Conservation (phyloP, 2,329 filamentous ascomycete genomes). For the Ceratocystiopsis brevicomis region DNA sequence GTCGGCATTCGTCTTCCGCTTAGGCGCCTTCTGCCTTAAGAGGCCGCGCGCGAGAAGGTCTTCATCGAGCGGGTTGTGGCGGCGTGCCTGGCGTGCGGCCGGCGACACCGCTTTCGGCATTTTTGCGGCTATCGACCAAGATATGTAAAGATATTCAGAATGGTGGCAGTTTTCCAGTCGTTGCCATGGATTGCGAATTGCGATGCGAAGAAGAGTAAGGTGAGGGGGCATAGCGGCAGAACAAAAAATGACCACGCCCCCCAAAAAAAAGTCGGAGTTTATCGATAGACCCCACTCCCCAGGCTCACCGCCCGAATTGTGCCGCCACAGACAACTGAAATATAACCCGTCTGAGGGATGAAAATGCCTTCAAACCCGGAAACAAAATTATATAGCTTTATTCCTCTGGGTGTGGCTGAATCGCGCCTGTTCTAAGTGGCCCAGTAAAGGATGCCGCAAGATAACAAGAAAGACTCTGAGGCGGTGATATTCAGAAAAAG, state of each 20-base stretch:
- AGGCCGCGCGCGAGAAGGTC: constrained; percentile 57
- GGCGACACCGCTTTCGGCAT: constrained; percentile 68
- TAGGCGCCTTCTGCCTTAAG: constrained; percentile 55
- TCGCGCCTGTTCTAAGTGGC: no score
- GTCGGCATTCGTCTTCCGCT: constrained; percentile 42
- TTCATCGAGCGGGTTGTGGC: constrained; percentile 82
- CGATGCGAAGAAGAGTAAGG: no score
- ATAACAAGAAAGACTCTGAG: no score
- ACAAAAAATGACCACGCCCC: constrained; percentile 3
- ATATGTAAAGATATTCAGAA: background rate
- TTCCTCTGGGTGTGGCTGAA: no score
- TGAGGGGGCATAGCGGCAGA: background rate
- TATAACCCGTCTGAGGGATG: no score
- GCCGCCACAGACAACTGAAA: no score
- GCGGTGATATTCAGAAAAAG: no score
- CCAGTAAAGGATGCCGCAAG: no score
- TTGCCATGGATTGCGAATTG: no score
- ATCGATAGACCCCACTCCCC: constrained; percentile 2
- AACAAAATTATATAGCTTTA: no score
- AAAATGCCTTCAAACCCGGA: no score
- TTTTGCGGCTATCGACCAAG: constrained; percentile 8
- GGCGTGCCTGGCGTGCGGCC: constrained; percentile 38
- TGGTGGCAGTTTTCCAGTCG: background rate
- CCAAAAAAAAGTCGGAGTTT: constrained; percentile 1
- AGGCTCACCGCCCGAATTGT: no score